Evolutionary conservation across 2,329 filamentous ascomycete species (phyloP), one percentile per base, ranked within the genome.

Genomic region (Epichloe gansuensis): DNA sequence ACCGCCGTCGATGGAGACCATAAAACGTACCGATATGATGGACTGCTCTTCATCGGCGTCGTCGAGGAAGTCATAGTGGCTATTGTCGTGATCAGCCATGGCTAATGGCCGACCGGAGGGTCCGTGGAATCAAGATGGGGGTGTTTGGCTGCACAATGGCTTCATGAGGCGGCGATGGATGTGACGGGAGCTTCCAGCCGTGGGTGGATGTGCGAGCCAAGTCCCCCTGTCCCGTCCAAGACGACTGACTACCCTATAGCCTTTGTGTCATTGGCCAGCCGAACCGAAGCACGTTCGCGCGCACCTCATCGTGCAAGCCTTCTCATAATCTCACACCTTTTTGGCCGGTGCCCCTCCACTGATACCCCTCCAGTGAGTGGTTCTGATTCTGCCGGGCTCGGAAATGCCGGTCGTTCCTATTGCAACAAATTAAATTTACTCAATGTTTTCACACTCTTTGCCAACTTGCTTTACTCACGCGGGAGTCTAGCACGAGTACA

Each of bases 31-130:
- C 58, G 68, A 70, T 57, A 70, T 66, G 58, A 75, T 70, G 54
- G 73, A 73, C 64, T 71, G 70, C 59, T 75, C 72, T 59, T 74
- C 72, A 58, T 73, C 67, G 60, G 64, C 68, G 62, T 74, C 73
- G 53, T 74, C 71, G 50, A 69, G 64, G 61, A 72, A 73, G 60
- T 64, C 71, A 66, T 74, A 69, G 55, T 71, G 67, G 27, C 39
- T 49, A 59, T 68, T 65, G 59, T 73, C 70, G 54, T 65, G 61
- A 54, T 71, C 68, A 60, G 68, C 67, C 69, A 72, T 72, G 64
- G 64, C 66, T 51, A 51, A 51, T 53, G 44, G 53, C 52, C 53
- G 36, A 48, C 46, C 49, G 43, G 47, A 47, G 34, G 45, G 45
- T 45, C 34, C 12, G n/a, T 23, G 34, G 17, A 17, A 36, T 41